These are phyloP conservation scores for Aspergillus calidoustus DNA, from an alignment of 2,329 filamentous ascomycete species.

Conservation along the genomic window DNA sequence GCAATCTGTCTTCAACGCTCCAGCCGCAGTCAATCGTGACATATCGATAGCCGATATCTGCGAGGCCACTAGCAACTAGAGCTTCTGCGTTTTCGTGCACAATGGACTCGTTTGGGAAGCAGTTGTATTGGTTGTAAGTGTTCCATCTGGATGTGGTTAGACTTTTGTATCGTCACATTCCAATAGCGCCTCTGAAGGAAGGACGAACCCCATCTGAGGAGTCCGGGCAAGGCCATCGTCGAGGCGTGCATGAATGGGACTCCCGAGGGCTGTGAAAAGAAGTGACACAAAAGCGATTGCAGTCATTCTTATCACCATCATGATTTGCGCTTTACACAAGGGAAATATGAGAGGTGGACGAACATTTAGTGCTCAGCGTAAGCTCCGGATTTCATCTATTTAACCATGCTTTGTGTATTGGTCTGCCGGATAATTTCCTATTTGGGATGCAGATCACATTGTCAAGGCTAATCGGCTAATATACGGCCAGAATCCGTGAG, in stretches of 20 bases:
- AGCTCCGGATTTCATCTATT: neutral
- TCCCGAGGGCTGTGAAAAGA: neutral
- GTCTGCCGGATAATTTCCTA: conserved; percentile 4
- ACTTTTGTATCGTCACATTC: neutral
- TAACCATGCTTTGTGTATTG: too few species aligned
- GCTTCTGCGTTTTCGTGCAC: conserved; percentile 59
- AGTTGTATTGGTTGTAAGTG: conserved; percentile 62
- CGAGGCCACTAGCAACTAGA: conserved; percentile 57
- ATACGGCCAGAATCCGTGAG: too few species aligned
- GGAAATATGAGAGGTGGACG: neutral
- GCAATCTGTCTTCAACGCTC: conserved; percentile 45
- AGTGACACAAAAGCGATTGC: neutral
- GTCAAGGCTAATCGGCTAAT: too few species aligned
- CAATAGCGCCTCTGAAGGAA: neutral
- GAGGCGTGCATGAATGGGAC: conserved; percentile 15
- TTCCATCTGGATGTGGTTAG: conserved; percentile 54
- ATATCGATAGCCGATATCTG: conserved; percentile 59
- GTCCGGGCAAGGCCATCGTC: conserved; percentile 33
- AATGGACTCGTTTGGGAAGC: conserved; percentile 54
- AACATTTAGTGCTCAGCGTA: neutral
- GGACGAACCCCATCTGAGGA: conserved; percentile 35
- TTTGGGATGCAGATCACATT: neutral
- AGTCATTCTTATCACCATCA: neutral
- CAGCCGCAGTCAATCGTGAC: conserved; percentile 66
- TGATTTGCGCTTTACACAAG: too few species aligned